A percentile compares a stretch with the other conserved stretches of the same genome.
Evolutionary conservation across 2,329 filamentous ascomycete genomes (phyloP).

Genomic region (Pseudogymnoascus pannorum): DNA sequence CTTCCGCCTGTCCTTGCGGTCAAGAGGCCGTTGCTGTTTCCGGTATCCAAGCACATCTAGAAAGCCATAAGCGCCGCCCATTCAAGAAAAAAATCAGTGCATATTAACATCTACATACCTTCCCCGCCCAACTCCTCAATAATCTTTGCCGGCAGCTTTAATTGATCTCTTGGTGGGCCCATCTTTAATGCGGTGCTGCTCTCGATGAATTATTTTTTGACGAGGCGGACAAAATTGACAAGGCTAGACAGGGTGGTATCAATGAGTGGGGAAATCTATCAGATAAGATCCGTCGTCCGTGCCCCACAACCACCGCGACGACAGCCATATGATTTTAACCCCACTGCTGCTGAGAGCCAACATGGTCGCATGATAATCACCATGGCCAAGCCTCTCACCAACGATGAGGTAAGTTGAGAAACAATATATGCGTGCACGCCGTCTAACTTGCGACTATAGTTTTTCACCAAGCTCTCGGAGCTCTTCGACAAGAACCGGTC

Average conservation of each 20-base stretch:
- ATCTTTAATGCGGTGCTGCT: background rate
- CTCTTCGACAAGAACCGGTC: constrained; percentile 61
- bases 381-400: constrained; percentile 48
- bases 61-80: constrained; percentile 10
- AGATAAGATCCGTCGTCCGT: constrained; percentile 4
- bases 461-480: constrained; percentile 61
- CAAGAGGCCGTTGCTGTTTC: constrained; percentile 14
- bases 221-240: constrained; percentile 8
- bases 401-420: constrained; percentile 47
- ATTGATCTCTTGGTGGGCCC: constrained; percentile 27
- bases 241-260: constrained; percentile 5
- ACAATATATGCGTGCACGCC: background rate
- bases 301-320: background rate
- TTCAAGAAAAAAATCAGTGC: too few species aligned
- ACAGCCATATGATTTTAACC: constrained; percentile 5
- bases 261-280: background rate
- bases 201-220: background rate
- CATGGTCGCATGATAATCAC: constrained; percentile 11
- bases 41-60: constrained; percentile 18
- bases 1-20: constrained; percentile 29
- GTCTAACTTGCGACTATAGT: constrained; percentile 39
- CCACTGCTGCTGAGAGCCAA: constrained; percentile 2
- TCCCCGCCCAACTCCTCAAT: constrained; percentile 38
- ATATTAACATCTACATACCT: constrained; percentile 17
- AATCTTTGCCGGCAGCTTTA: constrained; percentile 37